Evolutionary conservation across 2,329 filamentous ascomycete genomes (phyloP).

Genomic region (Nothomitra cinnamomea): DNA sequence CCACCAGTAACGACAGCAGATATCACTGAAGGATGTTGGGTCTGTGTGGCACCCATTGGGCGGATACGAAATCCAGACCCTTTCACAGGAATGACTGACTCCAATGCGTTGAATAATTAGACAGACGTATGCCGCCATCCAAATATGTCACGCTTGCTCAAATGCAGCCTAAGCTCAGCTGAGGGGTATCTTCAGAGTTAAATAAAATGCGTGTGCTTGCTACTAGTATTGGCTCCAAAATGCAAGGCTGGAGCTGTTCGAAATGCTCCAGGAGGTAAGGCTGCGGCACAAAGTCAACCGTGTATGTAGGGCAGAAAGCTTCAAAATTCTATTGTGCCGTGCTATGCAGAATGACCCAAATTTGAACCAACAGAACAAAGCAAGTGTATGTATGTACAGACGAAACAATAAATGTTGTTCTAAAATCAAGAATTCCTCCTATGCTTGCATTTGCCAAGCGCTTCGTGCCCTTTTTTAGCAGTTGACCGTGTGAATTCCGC

Average conservation of each 20-base stretch:
- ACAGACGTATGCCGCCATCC: neutral
- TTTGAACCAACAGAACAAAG: neutral
- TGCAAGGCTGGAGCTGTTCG: neutral
- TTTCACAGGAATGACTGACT: too few species aligned
- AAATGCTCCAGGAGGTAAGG: neutral
- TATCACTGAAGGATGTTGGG: neutral
- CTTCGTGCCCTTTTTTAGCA: constrained; percentile 72
- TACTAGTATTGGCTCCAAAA: too few species aligned
- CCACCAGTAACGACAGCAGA: neutral
- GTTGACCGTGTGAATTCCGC: constrained; percentile 84
- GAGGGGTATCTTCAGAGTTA: neutral
- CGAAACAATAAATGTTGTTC: neutral
- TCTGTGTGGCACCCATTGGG: neutral
- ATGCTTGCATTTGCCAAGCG: constrained; percentile 85
- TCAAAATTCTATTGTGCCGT: constrained; percentile 3
- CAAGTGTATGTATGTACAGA: neutral
- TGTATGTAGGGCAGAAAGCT: neutral
- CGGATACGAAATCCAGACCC: too few species aligned
- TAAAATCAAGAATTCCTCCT: constrained; percentile 29
- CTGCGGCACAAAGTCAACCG: neutral
- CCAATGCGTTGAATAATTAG: too few species aligned
- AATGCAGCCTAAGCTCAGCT: neutral
- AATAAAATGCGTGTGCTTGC: neutral
- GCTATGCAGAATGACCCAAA: neutral
- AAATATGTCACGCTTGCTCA: neutral